Conservation (phyloP, 352 stramenopile species). For the Pythium chondricola region DNA sequence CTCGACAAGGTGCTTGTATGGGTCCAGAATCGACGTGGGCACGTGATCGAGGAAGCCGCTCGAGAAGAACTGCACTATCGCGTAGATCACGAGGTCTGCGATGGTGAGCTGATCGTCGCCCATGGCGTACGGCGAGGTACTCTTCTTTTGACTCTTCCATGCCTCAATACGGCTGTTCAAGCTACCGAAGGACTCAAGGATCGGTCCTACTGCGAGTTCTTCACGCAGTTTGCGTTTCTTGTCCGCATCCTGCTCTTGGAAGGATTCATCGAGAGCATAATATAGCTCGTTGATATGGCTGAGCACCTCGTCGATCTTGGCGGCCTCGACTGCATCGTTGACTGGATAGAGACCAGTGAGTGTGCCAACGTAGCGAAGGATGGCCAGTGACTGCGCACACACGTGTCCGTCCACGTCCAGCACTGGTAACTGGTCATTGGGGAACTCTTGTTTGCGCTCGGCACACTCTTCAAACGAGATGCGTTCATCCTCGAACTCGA, state of each 20-base stretch:
- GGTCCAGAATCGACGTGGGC: slow-evolving; percentile 6
- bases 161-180: slow-evolving; percentile 29
- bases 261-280: slow-evolving; percentile 8
- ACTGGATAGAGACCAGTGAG: slow-evolving; percentile 25
- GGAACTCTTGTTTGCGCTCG: slow-evolving; percentile 11
- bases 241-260: slow-evolving; percentile 25
- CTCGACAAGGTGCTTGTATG: neutral
- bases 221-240: slow-evolving; percentile 24
- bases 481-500: slow-evolving; percentile 30
- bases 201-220: slow-evolving; percentile 21
- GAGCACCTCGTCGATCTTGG: slow-evolving; percentile 32
- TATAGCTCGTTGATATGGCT: slow-evolving; percentile 27
- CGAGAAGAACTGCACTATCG: slow-evolving; percentile 17
- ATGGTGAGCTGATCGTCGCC: slow-evolving; percentile 28
- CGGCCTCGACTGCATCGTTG: slow-evolving; percentile 1
- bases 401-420: slow-evolving; percentile 20
- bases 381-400: slow-evolving; percentile 30
- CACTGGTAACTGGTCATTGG: slow-evolving; percentile 24
- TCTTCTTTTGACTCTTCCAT: neutral
- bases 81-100: slow-evolving; percentile 50
- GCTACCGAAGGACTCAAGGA: slow-evolving; percentile 28
- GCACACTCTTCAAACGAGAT: slow-evolving; percentile 12
- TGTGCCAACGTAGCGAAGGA: slow-evolving; percentile 57
- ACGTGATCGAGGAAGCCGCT: slow-evolving; percentile 7
- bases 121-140: slow-evolving; percentile 17